Base-by-base conservation (phyloP, 352 stramenopile genomes). In the Pythium rishiriense region DNA sequence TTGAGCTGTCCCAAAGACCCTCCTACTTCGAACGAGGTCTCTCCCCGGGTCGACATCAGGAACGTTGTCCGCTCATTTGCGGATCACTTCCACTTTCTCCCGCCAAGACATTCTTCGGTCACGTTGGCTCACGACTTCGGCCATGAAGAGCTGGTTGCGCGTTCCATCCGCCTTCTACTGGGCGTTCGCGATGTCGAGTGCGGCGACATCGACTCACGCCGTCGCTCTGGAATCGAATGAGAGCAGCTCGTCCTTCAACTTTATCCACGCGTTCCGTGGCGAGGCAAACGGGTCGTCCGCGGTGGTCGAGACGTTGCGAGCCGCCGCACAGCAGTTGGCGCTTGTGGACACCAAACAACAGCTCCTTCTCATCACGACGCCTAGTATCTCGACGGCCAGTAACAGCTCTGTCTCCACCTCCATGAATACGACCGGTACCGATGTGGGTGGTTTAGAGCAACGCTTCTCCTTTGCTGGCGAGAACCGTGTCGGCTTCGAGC, bases 351-450 rank as follows among this genome's bases (percentile, higher is more conserved):
- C 42, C 1, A 22, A 57, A 17, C 46, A 9, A 8, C 58, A 72
- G 8, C n/a, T 72, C 17, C 39, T 64, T 39, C 14, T 72, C 11
- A 31, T 61, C 39, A 68, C 65, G 28, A 64, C 51, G 0, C 29
- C 58, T 15, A 19, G 28, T 8, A 46, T 19, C 19, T 41, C 29
- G 7, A 37, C 12, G 7, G 12, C 52, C 6, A 24, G 17, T 6
- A 64, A 43, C 37, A n/a, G n/a, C n/a, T n/a, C n/a, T n/a, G n/a
- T 17, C 14, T 43, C 37, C 9, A 17, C 11, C 14, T 43, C 37
- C 15, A 12, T 21, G 37, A 4, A 12, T 6, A 17, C 37, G 15
- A n/a, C 11, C 37, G 14, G n/a, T n/a, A 17, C 19, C 5, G 4
- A 21, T 12, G 37, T 21, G 4, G 37, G 37, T 43, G 37, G n/a